Base-by-base conservation (phyloP, 768 basidiomycete genomes). In the Hericium alpestre region DNA sequence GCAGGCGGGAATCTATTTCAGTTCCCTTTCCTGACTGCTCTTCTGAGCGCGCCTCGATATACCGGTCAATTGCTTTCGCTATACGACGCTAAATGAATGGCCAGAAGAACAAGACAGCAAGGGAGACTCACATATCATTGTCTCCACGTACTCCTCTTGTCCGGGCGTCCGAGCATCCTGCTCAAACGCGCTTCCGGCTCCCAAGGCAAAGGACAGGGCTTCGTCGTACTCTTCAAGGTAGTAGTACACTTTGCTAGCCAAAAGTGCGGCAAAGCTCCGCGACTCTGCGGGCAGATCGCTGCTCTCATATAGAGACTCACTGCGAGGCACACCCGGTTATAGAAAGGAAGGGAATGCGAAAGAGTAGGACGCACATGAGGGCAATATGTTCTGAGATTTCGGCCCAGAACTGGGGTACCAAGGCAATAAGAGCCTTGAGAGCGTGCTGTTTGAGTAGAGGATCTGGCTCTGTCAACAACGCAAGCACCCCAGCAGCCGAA, bases 201-300 rank as follows among this genome's bases (percentile, higher is more conserved):
- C 87, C 50, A 99, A 82, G 20, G 96, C 96, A 66, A 97, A 97
- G 12, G 90, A 87, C 58, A 99, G 80, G 27, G 94, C 91, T 69
- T 99, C 96, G 66, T 94, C 92, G 64, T 95, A 90, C 69, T 92
- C 90, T 61, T 90, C 93, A 51, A 99, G 78, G 78, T 88, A 95
- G 73, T 93, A 98, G 72, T 98, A 98, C 52, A 98, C 90, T 70
- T 98, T 98, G 78, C 93, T 94, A n/a, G 90, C 87, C 27, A 99
- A 79, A 53, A 98, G 76, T 20, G 94, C 92, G 18, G 96, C 94
- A 53, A 84, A 80, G 65, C 89, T 82, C 39, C 89, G 86, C 13
- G 87, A 82, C 53, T 83, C 75, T 60, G 81, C 78, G 0, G 88
- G 79, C 8, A 97, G 77, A 39, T 87, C 81, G 12, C 86, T 77